phyloP scores from a whole-genome alignment of 2,329 filamentous ascomycete genomes.

The Biscogniauxia sp. region DNA sequence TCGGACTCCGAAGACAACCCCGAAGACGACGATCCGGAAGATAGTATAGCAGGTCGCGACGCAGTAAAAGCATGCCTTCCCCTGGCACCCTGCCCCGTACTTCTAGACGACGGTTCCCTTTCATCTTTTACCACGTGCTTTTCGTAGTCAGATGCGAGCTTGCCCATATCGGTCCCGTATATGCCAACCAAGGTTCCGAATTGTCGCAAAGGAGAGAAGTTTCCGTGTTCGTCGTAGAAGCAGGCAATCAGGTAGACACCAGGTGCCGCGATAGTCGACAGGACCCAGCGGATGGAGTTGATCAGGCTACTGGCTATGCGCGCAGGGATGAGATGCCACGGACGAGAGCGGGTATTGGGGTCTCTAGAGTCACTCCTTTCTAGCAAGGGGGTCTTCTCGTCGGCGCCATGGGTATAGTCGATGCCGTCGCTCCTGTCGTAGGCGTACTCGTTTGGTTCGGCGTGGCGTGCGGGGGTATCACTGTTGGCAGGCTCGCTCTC shows the following conservation, averaged over 20 bases:
- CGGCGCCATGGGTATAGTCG: conserved; percentile 30
- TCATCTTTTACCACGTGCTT: conserved; percentile 31
- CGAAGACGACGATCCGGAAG: conserved; percentile 57
- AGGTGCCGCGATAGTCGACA: conserved; percentile 76
- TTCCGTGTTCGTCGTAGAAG: conserved; percentile 77
- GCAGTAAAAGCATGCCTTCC: conserved; percentile 23
- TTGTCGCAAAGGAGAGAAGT: conserved; percentile 75
- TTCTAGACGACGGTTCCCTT: conserved; percentile 24
- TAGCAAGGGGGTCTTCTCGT: conserved; percentile 72
- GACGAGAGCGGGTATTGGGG: conserved; percentile 37
- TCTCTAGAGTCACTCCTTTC: conserved; percentile 35
- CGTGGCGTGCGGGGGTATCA: conserved; percentile 25
- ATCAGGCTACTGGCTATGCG: conserved; percentile 70
- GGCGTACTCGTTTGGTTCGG: conserved; percentile 37
- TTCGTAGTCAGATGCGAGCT: conserved; percentile 45
- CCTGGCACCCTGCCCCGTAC: conserved; percentile 27
- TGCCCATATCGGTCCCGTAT: conserved; percentile 42
- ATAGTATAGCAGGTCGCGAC: conserved; percentile 30
- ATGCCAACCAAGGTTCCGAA: conserved; percentile 62
- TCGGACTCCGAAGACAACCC: conserved; percentile 71
- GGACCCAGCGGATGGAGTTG: conserved; percentile 72
- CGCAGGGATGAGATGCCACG: conserved; percentile 61
- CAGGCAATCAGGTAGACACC: conserved; percentile 79
- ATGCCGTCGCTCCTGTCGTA: conserved; percentile 34
- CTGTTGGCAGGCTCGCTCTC: conserved; percentile 33